Percentiles rank a stretch among this genome's conserved stretches.
Conservation (phyloP, 73 alveolate species). For the Tetrahymena thermophila region DNA sequence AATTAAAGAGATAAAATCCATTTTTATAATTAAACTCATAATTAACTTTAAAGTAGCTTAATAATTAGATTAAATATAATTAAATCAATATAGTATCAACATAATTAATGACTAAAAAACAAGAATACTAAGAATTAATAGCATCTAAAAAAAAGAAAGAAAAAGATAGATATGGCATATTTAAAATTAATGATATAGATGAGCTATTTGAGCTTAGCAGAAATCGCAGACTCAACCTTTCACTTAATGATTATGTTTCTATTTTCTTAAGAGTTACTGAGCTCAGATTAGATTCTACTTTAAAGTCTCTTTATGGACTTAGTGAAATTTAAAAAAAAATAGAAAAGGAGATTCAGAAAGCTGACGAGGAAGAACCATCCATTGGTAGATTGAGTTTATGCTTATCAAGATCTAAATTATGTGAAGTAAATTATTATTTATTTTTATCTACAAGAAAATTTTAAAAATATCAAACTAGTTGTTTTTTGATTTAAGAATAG, state of each 20-base stretch:
- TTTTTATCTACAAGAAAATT: neutral
- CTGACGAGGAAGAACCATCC: neutral
- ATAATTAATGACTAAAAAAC: neutral
- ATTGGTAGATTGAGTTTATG: neutral
- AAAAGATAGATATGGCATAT: neutral
- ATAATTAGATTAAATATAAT: neutral
- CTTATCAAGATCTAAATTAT: neutral
- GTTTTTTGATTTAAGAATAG: neutral
- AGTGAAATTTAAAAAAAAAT: neutral
- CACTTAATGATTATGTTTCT: neutral
- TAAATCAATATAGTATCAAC: neutral
- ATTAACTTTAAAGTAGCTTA: neutral
- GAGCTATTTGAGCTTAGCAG: neutral
- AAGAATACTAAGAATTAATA: neutral
- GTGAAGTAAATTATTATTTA: neutral
- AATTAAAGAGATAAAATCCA: no score
- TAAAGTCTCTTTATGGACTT: neutral
- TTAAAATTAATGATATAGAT: neutral
- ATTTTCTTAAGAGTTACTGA: neutral
- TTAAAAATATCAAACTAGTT: no score
- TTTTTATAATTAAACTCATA: neutral
- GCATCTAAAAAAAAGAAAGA: neutral
- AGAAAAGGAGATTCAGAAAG: neutral
- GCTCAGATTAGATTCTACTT: neutral
- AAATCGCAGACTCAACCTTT: neutral